These are phyloP conservation scores for Spathaspora arborariae DNA, from an alignment of 805 yeast genomes.

Conservation along the genomic window DNA sequence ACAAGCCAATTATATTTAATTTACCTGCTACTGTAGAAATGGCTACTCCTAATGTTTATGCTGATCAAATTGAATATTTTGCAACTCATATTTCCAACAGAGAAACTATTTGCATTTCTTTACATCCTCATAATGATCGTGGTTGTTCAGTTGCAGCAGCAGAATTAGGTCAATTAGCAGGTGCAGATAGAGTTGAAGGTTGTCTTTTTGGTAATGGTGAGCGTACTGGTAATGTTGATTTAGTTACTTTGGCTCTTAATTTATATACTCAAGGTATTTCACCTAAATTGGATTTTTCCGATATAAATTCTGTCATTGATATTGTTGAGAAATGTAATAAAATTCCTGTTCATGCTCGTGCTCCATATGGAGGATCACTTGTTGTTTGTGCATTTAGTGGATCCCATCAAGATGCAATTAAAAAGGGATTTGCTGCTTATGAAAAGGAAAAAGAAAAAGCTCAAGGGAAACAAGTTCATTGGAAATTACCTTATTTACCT, in stretches of 20 bases:
- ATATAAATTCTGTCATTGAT: conserved; percentile 62
- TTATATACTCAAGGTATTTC: conserved; percentile 75
- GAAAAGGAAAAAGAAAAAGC: conserved; percentile 34
- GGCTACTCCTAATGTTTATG: conserved; percentile 76
- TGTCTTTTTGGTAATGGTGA: conserved; percentile 85
- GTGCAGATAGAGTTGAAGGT: conserved; percentile 87
- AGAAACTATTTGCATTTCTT: conserved; percentile 67
- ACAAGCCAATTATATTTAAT: conserved; percentile 70
- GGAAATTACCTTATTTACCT: conserved; percentile 82
- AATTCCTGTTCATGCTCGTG: conserved; percentile 73
- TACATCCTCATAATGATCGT: conserved; percentile 82
- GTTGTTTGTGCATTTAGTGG: conserved; percentile 84
- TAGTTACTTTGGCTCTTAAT: conserved; percentile 73
- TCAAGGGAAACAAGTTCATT: conserved; percentile 36
- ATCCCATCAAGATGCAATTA: conserved; percentile 86
- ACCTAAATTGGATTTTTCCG: conserved; percentile 69
- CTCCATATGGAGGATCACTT: conserved; percentile 79
- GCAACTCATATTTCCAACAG: conserved; percentile 58
- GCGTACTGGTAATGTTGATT: conserved; percentile 82
- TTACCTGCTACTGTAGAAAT: conserved; percentile 84
- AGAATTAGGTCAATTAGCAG: conserved; percentile 76
- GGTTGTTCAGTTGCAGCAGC: conserved; percentile 91
- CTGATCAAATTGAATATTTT: conserved; percentile 81
- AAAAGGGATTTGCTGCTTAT: conserved; percentile 66
- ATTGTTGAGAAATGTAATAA: conserved; percentile 77